Evolutionary conservation across 768 basidiomycete species (phyloP).

Genomic region (Phaeolepiota aurea): DNA sequence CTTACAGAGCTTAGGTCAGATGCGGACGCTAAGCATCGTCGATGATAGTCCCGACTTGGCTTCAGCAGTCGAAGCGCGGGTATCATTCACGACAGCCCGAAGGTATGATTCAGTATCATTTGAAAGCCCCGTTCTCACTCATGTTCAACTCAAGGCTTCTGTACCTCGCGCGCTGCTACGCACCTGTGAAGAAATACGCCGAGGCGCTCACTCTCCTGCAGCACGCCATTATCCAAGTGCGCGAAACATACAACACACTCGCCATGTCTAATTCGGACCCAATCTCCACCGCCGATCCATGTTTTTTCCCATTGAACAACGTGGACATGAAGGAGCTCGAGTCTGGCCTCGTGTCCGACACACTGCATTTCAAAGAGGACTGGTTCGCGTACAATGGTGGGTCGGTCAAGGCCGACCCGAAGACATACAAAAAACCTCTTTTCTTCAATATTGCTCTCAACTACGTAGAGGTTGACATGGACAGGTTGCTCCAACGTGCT

Average conservation of each 20-base stretch:
- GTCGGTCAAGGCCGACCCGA: constrained; percentile 29
- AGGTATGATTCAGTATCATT: constrained; percentile 34
- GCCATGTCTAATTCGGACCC: constrained; percentile 39
- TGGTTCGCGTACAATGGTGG: constrained; percentile 82
- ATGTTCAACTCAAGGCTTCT: constrained; percentile 40
- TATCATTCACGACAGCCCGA: constrained; percentile 67
- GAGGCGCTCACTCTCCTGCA: constrained; percentile 67
- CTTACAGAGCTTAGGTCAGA: constrained; percentile 77
- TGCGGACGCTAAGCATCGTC: constrained; percentile 75
- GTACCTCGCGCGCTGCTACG: constrained; percentile 72
- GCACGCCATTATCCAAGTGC: constrained; percentile 63
- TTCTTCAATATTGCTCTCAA: constrained; percentile 96
- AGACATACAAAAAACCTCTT: constrained; percentile 68
- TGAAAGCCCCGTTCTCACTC: constrained; percentile 1
- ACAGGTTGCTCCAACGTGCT: constrained; percentile 58
- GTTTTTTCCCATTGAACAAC: constrained; percentile 47
- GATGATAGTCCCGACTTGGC: constrained; percentile 84
- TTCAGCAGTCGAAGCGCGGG: constrained; percentile 66
- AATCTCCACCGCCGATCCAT: constrained; percentile 29
- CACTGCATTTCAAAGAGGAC: constrained; percentile 50
- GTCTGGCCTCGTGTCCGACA: constrained; percentile 33
- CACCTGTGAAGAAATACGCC: constrained; percentile 58
- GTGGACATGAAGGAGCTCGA: constrained; percentile 47
- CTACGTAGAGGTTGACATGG: constrained; percentile 84
- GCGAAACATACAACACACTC: constrained; percentile 55